Base-by-base conservation (phyloP, 352 stramenopile genomes). In the Phytophthora syringae region DNA sequence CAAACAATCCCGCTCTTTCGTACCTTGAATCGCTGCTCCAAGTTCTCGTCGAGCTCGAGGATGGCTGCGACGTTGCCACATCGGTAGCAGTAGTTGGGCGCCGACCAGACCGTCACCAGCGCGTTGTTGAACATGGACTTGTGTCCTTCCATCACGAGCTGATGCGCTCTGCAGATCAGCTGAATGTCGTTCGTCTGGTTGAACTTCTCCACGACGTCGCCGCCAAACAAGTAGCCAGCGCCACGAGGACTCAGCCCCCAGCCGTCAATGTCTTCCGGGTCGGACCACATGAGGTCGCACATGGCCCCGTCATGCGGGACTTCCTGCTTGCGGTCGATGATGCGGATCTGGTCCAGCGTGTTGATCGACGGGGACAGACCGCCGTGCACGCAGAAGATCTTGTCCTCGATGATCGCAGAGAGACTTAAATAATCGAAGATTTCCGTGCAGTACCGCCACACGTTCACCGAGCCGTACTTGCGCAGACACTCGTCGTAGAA, bases 341-440 rank as follows among this genome's bases (percentile, higher is more conserved):
- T 93, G 39, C 84, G 84, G 52, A 96, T 93, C 73, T 97, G 89
- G 72, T 98, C 91, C 16, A 98, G 79, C 47, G 89, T 97, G 73
- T 94, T 93, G 70, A 95, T 94, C 51, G 82, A 92, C 40, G 86
- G 86, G 71, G 93, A 99, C n/a, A 99, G 77, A 43, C 98, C 98
- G 22, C 98, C 98, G 75, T 99, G 98, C 24, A 99, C 96, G 67
- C 97, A 99, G 75, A 99, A 99, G 58, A 99, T 98, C 68, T 98
- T 98, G 85, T 99, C 95, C 65, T 99, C 98, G 64, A 99, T 98
- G 76, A 99, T 98, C 39, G 98, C 98, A 30, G 86, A 96, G 7
- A 99, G 80, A 73, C 81, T 97, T 71, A 99, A 90, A 87, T 99
- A 99, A 81, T 99, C 98, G 70, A 99, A 99, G 70, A 99, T 99